Evolutionary conservation across 2,329 filamentous ascomycete genomes (phyloP).

Genomic region (Leptographium lundbergii): DNA sequence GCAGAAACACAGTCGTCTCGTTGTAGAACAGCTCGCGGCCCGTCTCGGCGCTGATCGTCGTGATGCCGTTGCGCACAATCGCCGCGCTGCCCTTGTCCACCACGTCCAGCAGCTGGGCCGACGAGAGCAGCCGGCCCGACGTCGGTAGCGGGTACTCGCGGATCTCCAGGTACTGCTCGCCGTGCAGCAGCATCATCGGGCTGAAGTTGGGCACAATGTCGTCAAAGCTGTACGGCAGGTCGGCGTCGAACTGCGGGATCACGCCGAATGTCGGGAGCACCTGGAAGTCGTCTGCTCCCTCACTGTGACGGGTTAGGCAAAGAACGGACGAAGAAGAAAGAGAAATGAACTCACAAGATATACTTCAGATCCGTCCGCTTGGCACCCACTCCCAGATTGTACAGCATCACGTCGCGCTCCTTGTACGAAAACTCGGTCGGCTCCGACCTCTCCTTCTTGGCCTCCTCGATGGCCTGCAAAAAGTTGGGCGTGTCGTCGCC

Average conservation of each 20-base stretch:
- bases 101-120: slow-evolving; percentile 77
- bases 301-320: slow-evolving; percentile 24
- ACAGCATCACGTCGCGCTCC: slow-evolving; percentile 82
- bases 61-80: slow-evolving; percentile 66
- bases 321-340: background rate
- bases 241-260: slow-evolving; percentile 81
- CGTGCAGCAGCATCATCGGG: slow-evolving; percentile 97
- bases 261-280: slow-evolving; percentile 92
- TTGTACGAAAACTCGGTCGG: slow-evolving; percentile 72
- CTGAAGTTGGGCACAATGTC: slow-evolving; percentile 91
- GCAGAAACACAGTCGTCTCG: slow-evolving; percentile 84
- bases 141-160: slow-evolving; percentile 87
- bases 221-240: slow-evolving; percentile 65
- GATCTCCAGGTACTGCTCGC: slow-evolving; percentile 96
- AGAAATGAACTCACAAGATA: slow-evolving; percentile 46
- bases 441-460: slow-evolving; percentile 55
- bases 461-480: slow-evolving; percentile 62
- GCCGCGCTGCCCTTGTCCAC: slow-evolving; percentile 91
- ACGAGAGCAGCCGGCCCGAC: slow-evolving; percentile 60
- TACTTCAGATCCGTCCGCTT: slow-evolving; percentile 80
- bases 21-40: slow-evolving; percentile 95
- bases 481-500: slow-evolving; percentile 41
- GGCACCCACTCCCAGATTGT: slow-evolving; percentile 88
- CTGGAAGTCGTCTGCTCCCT: slow-evolving; percentile 86
- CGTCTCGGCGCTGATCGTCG: slow-evolving; percentile 71